Conservation (phyloP, 2,329 filamentous ascomycete genomes). For the Lecanosticta acicola region DNA sequence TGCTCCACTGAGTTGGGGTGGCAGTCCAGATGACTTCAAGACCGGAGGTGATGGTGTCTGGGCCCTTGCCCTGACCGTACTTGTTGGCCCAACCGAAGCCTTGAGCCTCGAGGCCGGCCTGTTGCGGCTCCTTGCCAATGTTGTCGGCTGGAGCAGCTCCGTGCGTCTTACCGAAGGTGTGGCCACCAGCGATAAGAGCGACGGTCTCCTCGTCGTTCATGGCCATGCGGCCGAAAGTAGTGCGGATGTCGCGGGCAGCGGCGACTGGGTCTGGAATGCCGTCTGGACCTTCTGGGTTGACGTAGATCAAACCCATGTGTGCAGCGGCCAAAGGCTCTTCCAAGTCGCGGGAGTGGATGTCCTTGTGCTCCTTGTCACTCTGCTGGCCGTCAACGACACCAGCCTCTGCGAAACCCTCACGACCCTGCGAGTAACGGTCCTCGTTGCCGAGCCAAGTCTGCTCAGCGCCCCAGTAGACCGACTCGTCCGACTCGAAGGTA, state of each 20-base stretch:
- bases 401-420: constrained; percentile 41
- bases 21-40: constrained; percentile 76
- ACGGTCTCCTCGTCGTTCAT: constrained; percentile 82
- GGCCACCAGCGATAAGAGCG: constrained; percentile 70
- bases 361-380: constrained; percentile 39
- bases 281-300: constrained; percentile 74
- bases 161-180: constrained; percentile 77
- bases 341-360: constrained; percentile 55
- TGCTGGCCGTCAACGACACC: constrained; percentile 42
- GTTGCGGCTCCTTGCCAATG: constrained; percentile 63
- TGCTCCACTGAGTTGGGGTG: constrained; percentile 71
- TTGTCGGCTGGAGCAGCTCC: constrained; percentile 61
- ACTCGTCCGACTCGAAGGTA: constrained; percentile 70
- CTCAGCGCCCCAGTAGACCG: constrained; percentile 72
- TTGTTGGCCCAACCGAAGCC: constrained; percentile 69
- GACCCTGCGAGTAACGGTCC: constrained; percentile 57
- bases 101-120: constrained; percentile 57
- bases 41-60: constrained; percentile 67
- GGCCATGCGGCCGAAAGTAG: constrained; percentile 71
- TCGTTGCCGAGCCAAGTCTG: constrained; percentile 70
- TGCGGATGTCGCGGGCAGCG: constrained; percentile 65
- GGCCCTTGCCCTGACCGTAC: constrained; percentile 60
- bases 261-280: constrained; percentile 64
- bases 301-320: constrained; percentile 75
- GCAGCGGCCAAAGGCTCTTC: constrained; percentile 63